These are phyloP conservation scores for Umbelopsis isabellina DNA, from an alignment of 192 early-diverging fungal species.

Conservation along the genomic window DNA sequence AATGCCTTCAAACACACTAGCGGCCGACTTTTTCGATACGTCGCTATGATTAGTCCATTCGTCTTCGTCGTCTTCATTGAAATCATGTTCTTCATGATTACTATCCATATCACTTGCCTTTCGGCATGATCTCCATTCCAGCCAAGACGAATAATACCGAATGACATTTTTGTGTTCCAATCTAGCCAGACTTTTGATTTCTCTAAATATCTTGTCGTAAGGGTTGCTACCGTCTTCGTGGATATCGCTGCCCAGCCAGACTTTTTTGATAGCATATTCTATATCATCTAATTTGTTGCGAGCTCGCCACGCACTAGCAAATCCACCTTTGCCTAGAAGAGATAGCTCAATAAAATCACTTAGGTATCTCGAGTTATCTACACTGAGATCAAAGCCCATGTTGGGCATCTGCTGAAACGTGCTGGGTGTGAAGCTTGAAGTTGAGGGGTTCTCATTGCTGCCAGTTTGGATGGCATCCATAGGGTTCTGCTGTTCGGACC, in stretches of 20 bases:
- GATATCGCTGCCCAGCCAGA: conserved; percentile 60
- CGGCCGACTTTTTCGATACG: neutral
- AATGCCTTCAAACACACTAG: conserved; percentile 18
- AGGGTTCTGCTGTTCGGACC: neutral
- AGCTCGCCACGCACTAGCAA: conserved; percentile 85
- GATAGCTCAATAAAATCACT: conserved; percentile 84
- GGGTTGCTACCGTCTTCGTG: conserved; percentile 39
- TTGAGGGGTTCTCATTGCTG: neutral
- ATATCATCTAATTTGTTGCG: conserved; percentile 87
- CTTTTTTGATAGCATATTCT: conserved; percentile 91
- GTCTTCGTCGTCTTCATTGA: conserved; percentile 44
- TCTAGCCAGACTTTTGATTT: conserved; percentile 87
- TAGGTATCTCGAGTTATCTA: conserved; percentile 70
- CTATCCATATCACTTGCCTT: conserved; percentile 33
- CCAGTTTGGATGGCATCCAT: neutral
- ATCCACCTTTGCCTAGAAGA: conserved; percentile 88
- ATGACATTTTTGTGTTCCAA: conserved; percentile 91
- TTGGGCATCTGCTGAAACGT: neutral
- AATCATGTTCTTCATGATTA: conserved; percentile 35
- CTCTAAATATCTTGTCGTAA: conserved; percentile 80
- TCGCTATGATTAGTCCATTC: conserved; percentile 34
- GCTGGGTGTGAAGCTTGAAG: neutral
- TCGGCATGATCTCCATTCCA: conserved; percentile 60
- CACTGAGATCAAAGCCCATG: conserved; percentile 39
- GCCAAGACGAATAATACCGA: conserved; percentile 91